A percentile compares a stretch with the other conserved stretches of the same genome.
Conservation (phyloP, 2,329 filamentous ascomycete species). For the Zopfia rhizophila region DNA sequence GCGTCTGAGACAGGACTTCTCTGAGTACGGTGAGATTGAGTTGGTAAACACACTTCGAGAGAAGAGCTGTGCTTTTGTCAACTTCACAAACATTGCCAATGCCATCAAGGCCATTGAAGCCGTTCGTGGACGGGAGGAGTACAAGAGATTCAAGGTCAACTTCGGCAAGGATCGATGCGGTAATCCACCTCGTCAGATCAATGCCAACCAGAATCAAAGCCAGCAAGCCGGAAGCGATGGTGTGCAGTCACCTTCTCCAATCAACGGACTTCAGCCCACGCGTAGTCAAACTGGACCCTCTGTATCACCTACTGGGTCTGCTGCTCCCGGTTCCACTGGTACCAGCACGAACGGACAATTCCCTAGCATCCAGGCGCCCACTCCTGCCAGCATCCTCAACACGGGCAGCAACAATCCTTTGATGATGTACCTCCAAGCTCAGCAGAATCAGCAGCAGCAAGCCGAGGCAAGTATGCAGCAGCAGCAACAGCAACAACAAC, state of each 20-base stretch:
- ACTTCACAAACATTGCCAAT: conserved; percentile 99
- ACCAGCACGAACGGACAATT: conserved; percentile 65
- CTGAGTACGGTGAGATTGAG: conserved; percentile 97
- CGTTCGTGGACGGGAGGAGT: conserved; percentile 92
- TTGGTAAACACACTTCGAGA: conserved; percentile 95
- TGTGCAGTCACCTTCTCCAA: conserved; percentile 64
- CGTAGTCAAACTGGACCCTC: conserved; percentile 65
- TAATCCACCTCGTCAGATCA: conserved; percentile 90
- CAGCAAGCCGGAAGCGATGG: conserved; percentile 74
- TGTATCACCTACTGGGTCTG: conserved; percentile 69
- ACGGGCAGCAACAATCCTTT: conserved; percentile 84
- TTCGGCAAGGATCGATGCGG: conserved; percentile 99
- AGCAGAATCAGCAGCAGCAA: conserved; percentile 57
- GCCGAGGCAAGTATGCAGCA: conserved; percentile 49
- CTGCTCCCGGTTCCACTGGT: conserved; percentile 65
- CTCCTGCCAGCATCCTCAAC: conserved; percentile 80
- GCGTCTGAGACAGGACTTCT: conserved; percentile 93
- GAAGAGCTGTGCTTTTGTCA: conserved; percentile 99
- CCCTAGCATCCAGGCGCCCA: conserved; percentile 70
- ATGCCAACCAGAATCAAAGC: conserved; percentile 66
- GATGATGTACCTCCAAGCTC: conserved; percentile 90
- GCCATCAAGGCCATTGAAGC: conserved; percentile 99
- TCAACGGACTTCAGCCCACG: conserved; percentile 67
- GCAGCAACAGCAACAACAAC: conserved; percentile 32
- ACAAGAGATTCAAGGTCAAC: conserved; percentile 99